phyloP scores from a whole-genome alignment of 78 protist species.

The Dictyostelium firmibasis region DNA sequence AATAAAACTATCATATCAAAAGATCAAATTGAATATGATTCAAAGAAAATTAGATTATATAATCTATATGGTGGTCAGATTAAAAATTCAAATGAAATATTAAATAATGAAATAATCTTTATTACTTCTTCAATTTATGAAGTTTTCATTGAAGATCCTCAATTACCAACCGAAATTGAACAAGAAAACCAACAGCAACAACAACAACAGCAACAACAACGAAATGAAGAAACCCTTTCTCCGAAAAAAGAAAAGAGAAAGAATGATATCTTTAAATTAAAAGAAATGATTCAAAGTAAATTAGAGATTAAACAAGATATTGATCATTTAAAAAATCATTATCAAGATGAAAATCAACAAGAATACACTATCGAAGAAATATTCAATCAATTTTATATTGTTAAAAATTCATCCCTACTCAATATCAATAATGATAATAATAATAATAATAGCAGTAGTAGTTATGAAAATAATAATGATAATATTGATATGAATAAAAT shows the following conservation, averaged over 20 bases:
- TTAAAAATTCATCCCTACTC: background rate
- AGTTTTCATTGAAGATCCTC: background rate
- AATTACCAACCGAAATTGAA: background rate
- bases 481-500: too few relatives aligned
- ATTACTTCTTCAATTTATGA: background rate
- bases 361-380: background rate
- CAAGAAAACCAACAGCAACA: background rate
- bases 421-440: background rate
- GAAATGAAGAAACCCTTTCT: background rate
- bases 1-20: background rate
- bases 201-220: background rate
- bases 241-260: background rate
- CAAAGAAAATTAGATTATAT: background rate
- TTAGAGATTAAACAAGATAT: background rate
- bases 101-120: background rate
- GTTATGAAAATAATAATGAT: too few relatives aligned
- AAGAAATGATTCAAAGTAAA: background rate
- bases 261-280: background rate
- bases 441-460: too few relatives aligned
- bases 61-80: conserved; percentile 18
- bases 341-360: too few relatives aligned
- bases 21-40: background rate
- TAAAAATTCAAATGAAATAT: conserved; percentile 7
- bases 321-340: background rate
- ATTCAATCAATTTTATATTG: background rate